Base-by-base conservation (phyloP, 331 rosid species). In the Quercus phellos region DNA sequence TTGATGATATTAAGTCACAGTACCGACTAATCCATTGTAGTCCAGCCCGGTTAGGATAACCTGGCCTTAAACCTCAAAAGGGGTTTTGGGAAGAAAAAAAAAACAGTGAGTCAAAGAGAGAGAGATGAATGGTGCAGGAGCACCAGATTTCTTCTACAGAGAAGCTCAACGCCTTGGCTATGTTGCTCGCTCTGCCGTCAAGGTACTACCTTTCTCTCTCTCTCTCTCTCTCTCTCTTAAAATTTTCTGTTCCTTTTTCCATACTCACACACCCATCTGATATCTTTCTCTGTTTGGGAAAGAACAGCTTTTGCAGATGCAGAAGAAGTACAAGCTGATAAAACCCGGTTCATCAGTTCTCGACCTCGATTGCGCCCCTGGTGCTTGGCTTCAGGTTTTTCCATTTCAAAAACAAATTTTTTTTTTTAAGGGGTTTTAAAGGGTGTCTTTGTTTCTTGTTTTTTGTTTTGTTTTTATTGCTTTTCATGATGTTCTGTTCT, bases 361-460 rank as follows among this genome's bases (percentile, higher is more conserved):
- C 5, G 99, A 92, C 87, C 95, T 91, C 29, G 99, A 98, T 1
- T 95, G 97, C 66, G 97, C 99, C 69, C 99, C 98, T 51, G 98
- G 97, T 51, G 91, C 94, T 60, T 95, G 98, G 97, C 98, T 94
- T 60, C 99, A 88, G 90, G 94, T 88, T 24, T 32, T n/a, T 56
- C 42, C 76, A 53, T 13, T 9, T 54, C 24, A 71, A 70, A 27
- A 82, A 77, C 29, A 17, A 51, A 6, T 13, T 7, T 34, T 32
- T 32, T 32, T 18, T 55, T 68, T 75, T 0, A 17, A 17, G 9
- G n/a, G 24, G 56, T 27, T 55, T 35, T 50, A 8, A 55, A 29
- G 2, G 70, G 22, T 32, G 14, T 50, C n/a, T 38, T 64, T 73
- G 42, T 51, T 60, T 0, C 6, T 35, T 34, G 9, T 6, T 6